Evolutionary conservation across 345 rosid genomes (phyloP).

Genomic region (Gossypioides kirkii): DNA sequence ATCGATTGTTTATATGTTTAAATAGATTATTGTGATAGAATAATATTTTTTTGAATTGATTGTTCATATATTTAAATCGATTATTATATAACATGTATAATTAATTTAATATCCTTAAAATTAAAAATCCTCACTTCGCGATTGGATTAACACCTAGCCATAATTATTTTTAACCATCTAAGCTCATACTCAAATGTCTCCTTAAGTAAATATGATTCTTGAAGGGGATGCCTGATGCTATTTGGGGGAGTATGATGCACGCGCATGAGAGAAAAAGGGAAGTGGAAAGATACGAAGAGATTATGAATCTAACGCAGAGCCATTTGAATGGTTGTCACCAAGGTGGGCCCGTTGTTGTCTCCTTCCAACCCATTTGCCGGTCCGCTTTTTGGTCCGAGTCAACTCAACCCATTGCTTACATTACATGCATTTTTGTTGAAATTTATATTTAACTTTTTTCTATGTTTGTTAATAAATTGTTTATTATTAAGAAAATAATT

Average conservation of each 20-base stretch:
- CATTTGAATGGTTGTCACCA: conserved; percentile 7
- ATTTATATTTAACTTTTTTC: neutral
- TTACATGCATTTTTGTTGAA: neutral
- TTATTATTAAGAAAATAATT: too few relatives aligned
- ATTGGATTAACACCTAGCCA: too few relatives aligned
- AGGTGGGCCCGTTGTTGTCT: conserved; percentile 25
- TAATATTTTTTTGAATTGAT: too few relatives aligned
- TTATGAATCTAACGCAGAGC: conserved; percentile 7
- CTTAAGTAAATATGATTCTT: too few relatives aligned
- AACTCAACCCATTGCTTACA: neutral
- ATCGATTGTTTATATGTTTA: too few relatives aligned
- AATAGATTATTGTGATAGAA: too few relatives aligned
- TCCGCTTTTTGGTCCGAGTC: conserved; percentile 9
- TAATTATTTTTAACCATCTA: too few relatives aligned
- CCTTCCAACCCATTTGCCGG: conserved; percentile 42
- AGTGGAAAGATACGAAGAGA: neutral
- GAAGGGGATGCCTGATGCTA: neutral
- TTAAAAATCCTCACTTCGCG: too few relatives aligned
- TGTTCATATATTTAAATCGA: too few relatives aligned
- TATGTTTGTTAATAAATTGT: neutral
- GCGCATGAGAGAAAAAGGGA: neutral
- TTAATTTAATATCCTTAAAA: too few relatives aligned
- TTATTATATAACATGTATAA: too few relatives aligned
- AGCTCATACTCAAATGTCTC: too few relatives aligned
- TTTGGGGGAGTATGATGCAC: neutral